A percentile compares a stretch with the other conserved stretches of the same genome.
These are phyloP conservation scores for Erythrobasidium yunnanense DNA, from an alignment of 768 basidiomycete species.

Conservation along the genomic window DNA sequence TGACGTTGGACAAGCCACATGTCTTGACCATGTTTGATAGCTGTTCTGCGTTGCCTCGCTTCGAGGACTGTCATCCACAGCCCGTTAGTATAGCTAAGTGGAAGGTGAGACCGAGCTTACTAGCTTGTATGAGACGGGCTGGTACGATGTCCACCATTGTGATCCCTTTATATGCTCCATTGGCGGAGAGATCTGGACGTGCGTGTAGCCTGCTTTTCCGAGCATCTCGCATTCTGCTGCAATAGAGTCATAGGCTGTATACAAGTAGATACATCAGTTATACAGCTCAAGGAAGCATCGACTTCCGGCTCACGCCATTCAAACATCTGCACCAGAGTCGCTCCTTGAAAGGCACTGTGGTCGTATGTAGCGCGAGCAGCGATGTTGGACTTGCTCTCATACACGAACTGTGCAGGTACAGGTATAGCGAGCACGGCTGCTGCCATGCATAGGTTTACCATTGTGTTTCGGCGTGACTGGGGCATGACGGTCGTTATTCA, in stretches of 20 bases:
- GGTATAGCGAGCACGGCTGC: no score
- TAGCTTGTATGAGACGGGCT: conserved; percentile 10
- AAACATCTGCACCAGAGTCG: background rate
- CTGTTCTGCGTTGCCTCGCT: conserved; percentile 3
- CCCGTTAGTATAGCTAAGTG: background rate
- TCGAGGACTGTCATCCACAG: background rate
- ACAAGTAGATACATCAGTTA: background rate
- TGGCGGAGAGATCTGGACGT: background rate
- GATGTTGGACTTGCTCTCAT: no score
- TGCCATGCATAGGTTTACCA: no score
- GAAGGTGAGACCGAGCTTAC: background rate
- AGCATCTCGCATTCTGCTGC: background rate
- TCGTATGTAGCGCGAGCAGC: no score
- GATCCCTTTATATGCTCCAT: background rate
- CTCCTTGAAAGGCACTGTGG: background rate
- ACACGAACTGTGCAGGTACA: no score
- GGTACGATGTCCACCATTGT: background rate
- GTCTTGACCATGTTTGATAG: background rate
- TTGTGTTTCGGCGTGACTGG: no score
- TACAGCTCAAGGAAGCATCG: background rate
- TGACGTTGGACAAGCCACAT: conserved; percentile 3
- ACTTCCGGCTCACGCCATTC: background rate
- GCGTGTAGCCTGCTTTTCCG: background rate
- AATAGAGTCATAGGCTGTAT: background rate
- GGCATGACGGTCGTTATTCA: no score